phyloP scores from a whole-genome alignment of 345 rosid species.

The Laguncularia racemosa region DNA sequence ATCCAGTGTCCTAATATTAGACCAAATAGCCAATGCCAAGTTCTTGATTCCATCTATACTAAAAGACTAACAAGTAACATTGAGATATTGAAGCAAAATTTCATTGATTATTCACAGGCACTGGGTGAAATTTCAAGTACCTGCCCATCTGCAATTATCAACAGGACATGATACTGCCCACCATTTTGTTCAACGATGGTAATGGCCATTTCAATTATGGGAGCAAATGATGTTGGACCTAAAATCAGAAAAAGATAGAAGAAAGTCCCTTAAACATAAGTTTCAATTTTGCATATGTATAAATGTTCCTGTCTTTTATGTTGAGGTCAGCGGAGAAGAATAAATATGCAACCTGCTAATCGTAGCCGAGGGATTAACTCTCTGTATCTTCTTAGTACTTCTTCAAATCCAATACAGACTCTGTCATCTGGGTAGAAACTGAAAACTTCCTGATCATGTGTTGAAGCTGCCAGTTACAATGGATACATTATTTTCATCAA shows the following conservation, averaged over 20 bases:
- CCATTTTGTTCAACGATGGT: constrained; percentile 43
- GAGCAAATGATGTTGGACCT: constrained; percentile 53
- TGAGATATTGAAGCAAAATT: no score
- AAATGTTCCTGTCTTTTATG: background rate
- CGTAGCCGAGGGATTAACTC: constrained; percentile 39
- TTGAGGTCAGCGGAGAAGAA: constrained; percentile 1
- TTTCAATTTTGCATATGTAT: constrained; percentile 1
- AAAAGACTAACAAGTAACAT: no score
- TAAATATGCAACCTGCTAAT: constrained; percentile 26
- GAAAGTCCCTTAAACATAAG: background rate
- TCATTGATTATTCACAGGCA: no score
- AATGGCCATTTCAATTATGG: constrained; percentile 38
- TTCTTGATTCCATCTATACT: no score
- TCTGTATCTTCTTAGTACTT: constrained; percentile 32
- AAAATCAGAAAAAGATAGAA: background rate
- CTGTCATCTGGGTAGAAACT: constrained; percentile 33
- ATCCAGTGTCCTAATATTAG: no score
- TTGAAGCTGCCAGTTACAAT: constrained; percentile 29
- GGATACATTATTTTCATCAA: background rate
- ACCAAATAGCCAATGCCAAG: no score
- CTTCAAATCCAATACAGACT: constrained; percentile 43
- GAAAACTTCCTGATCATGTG: constrained; percentile 48
- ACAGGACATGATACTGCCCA: constrained; percentile 43
- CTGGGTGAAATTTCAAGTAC: constrained; percentile 10
- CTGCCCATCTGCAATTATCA: constrained; percentile 53